Base-by-base conservation (phyloP, 306 rosid species). In the Crotalaria pallida region DNA sequence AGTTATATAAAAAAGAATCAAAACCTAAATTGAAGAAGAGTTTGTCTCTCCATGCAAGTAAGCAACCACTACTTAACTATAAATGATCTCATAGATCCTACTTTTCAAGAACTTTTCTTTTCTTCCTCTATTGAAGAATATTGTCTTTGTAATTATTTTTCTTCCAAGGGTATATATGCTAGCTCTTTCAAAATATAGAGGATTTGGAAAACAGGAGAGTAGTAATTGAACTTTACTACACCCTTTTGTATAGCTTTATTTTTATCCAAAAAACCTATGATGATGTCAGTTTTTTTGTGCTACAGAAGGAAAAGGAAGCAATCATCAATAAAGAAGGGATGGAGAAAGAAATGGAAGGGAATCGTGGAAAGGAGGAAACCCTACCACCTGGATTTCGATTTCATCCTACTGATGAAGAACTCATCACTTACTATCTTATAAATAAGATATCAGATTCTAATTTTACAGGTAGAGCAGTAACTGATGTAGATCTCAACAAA, bases 341-440 rank as follows among this genome's bases (percentile, higher is more conserved):
- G 23, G 81, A 67, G 7, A 59, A 34, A 73, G 86, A 78, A 53
- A 85, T 86, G 89, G 76, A 84, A 26, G 87, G 77, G 51, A 79
- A 21, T 16, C 72, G 53, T 43, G 84, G 59, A 24, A 79, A 84
- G 65, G 91, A 85, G 38, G 93, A 88, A 77, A 87, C 81, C 41
- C 81, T 94, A 74, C 98, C 97, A 2, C 96, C 94, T 0, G 98
- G 98, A 10, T 93, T 93, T 64, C 84, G 98, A 58, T 93, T 93
- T 78, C 97, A 94, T 77, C 98, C 98, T 0, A 84, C 96, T 0
- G 98, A 94, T 62, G 98, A 94, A 85, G 98, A 94, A 71, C 86
- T 94, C 23, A 82, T 94, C 36, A 85, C 90, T 27, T 87, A 56
- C 71, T 94, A 94, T 80, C 97, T 90, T 40, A 23, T 93, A 4